Evolutionary conservation across 208 protist genomes (phyloP), one percentile per base, ranked within the genome.

Genomic region (Naegleria gruberi): DNA sequence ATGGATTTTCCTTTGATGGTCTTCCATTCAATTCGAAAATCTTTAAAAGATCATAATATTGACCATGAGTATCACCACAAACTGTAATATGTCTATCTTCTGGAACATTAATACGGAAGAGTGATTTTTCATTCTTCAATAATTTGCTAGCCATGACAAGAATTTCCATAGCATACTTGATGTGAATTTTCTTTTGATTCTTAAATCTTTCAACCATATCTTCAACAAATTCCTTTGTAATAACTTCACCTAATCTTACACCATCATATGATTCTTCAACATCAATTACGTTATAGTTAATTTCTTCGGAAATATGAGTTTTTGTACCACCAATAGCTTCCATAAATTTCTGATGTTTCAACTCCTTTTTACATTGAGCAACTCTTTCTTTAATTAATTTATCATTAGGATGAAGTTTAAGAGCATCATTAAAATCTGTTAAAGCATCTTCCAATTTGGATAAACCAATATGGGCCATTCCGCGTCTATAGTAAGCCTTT

Each of bases 31-130:
- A 90, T 82, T 98, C 93, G 91, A 99, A 99, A 90, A 99, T 98
- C 92, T 99, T 97, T 45, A 99, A 93, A 47, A 98, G 91, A 92
- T 99, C 98, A 92, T 98, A 99, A 93, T 96, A 99, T 94, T 99
- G 98, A 12, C 98, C 98, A 94, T 99, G 98, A 12, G 97, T 98
- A 93, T 99, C 98, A 83, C 98, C 98, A 95, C 98, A 99, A 41
- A 99, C 97, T 30, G 97, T 99, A 90, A 99, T 97, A 42, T 95
- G 93, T 83, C 95, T 91, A 43, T 82, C 92, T 42, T 95, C 93
- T 15, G 96, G 94, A n/a, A 98, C 92, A 4, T 94, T 94, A 73
- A 99, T 94, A 30, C 95, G 92, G 0, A 95, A 90, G 0, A 96
- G 84, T 10, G 90, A 89, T 82, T 92, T 91, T 73, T 91, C 45